phyloP scores from a whole-genome alignment of 257 asterid genomes.

The Solanum sejunctum region DNA sequence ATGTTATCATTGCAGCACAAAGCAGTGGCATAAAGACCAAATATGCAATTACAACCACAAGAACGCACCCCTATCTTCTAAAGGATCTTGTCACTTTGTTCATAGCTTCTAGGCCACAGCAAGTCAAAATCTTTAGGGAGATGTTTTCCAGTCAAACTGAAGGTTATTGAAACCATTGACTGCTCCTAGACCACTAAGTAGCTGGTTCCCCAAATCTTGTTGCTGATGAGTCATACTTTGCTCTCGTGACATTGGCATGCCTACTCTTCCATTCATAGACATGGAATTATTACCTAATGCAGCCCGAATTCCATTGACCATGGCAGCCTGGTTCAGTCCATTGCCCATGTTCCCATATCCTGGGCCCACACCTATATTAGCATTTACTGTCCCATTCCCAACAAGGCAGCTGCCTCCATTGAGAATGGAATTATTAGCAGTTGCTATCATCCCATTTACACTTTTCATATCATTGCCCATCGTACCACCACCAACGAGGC shows the following conservation, averaged over 20 bases:
- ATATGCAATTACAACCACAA: conserved; percentile 7
- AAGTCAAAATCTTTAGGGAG: conserved; percentile 23
- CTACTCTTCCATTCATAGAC: conserved; percentile 67
- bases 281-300: conserved; percentile 47
- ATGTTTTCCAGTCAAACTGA: conserved; percentile 83
- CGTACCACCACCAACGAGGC: conserved; percentile 37
- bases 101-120: background rate
- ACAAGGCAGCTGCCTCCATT: conserved; percentile 24
- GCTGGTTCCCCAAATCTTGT: conserved; percentile 57
- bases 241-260: conserved; percentile 56
- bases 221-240: conserved; percentile 61
- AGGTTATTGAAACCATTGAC: conserved; percentile 69
- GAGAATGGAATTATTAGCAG: conserved; percentile 25
- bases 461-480: conserved; percentile 45
- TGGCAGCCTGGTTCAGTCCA: conserved; percentile 42
- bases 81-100: background rate
- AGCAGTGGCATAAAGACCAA: background rate
- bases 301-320: conserved; percentile 64
- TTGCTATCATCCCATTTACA: conserved; percentile 34
- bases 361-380: conserved; percentile 33
- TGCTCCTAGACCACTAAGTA: conserved; percentile 64
- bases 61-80: background rate
- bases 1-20: conserved; percentile 19
- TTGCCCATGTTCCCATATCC: conserved; percentile 40
- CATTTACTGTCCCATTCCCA: conserved; percentile 40